Conservation (phyloP, 768 basidiomycete genomes). For the Rhizopogon salebrosus region DNA sequence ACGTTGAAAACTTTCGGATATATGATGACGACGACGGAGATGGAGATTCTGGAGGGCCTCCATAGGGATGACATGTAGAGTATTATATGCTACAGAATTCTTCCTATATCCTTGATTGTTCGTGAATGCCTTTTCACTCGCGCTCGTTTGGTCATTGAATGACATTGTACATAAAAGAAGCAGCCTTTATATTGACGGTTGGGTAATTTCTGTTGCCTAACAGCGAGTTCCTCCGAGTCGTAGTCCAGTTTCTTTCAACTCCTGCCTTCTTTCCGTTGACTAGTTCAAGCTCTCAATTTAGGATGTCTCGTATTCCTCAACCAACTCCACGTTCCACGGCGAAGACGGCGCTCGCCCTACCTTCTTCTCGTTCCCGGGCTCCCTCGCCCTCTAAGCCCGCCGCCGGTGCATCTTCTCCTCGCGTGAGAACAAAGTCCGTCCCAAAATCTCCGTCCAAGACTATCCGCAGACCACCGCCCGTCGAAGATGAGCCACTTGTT, state of each 20-base stretch:
- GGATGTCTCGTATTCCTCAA: slow-evolving; percentile 40
- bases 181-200: no score
- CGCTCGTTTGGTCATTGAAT: not conserved
- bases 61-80: not conserved
- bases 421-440: slow-evolving; percentile 32
- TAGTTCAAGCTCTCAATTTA: not conserved
- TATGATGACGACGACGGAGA: slow-evolving; percentile 12
- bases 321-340: slow-evolving; percentile 26
- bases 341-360: slow-evolving; percentile 22
- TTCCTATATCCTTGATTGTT: no score
- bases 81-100: no score
- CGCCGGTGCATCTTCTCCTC: slow-evolving; percentile 21
- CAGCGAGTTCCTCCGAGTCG: not conserved
- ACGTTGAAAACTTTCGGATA: slow-evolving; percentile 12
- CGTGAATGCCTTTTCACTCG: not conserved
- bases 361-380: slow-evolving; percentile 27
- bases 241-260: not conserved
- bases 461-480: slow-evolving; percentile 15
- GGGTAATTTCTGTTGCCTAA: not conserved
- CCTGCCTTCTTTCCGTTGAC: not conserved
- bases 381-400: slow-evolving; percentile 26
- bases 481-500: slow-evolving; percentile 20
- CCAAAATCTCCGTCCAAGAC: slow-evolving; percentile 31
- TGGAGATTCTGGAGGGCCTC: not conserved
- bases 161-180: not conserved